Conservation (phyloP, 768 basidiomycete species). For the Boletus rubroflammeus region DNA sequence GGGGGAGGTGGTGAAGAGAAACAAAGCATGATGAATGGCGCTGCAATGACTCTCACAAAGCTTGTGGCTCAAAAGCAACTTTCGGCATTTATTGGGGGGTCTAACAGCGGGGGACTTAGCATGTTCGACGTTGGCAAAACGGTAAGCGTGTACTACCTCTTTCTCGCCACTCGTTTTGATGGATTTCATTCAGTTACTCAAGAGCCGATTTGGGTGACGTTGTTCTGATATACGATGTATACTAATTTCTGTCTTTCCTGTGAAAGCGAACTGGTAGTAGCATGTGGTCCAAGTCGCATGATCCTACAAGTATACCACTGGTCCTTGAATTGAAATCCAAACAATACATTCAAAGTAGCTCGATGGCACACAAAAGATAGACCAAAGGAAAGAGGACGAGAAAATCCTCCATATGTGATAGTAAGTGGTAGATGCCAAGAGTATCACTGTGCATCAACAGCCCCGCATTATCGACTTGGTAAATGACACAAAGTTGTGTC, state of each 20-base stretch:
- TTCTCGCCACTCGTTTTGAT: too few species aligned
- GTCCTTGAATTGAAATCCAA: neutral
- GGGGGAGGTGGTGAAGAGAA: conserved; percentile 58
- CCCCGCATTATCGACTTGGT: too few species aligned
- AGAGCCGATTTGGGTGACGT: too few species aligned
- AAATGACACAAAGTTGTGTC: too few species aligned
- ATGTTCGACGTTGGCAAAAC: conserved; percentile 47
- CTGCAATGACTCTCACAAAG: conserved; percentile 85
- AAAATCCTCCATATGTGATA: too few species aligned
- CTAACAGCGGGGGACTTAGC: conserved; percentile 67
- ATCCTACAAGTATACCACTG: neutral
- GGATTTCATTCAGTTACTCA: too few species aligned
- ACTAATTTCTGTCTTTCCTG: neutral
- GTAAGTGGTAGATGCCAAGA: too few species aligned
- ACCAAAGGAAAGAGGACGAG: too few species aligned
- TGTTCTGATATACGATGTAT: neutral
- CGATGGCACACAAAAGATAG: neutral
- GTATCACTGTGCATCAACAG: too few species aligned
- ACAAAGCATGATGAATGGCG: conserved; percentile 82
- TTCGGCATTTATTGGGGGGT: conserved; percentile 45
- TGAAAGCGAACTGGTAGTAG: neutral
- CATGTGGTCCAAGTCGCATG: neutral
- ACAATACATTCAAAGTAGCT: neutral
- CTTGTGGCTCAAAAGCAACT: conserved; percentile 65
- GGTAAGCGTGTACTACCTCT: too few species aligned